Conservation (phyloP, 768 basidiomycete species). For the Naganishia randhawae region DNA sequence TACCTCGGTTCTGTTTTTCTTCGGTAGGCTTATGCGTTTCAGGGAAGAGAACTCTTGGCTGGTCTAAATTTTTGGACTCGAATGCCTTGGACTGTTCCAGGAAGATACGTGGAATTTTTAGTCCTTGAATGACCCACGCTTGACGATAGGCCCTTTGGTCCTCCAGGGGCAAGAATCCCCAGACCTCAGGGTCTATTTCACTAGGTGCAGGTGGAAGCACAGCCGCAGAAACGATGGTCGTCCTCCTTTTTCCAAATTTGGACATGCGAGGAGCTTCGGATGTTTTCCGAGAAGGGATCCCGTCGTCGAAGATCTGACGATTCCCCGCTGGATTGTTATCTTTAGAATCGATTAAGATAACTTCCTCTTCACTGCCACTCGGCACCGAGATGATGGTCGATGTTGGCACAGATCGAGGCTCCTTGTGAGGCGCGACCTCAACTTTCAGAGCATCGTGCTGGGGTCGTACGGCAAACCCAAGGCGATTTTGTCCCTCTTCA, state of each 20-base stretch:
- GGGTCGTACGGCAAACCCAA: constrained; percentile 5
- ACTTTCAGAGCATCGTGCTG: not conserved
- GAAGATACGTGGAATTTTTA: constrained; percentile 16
- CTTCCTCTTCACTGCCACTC: constrained; percentile 9
- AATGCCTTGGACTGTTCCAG: not conserved
- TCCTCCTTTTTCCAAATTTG: constrained; percentile 16
- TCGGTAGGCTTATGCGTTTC: not conserved
- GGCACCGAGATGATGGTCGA: constrained; percentile 15
- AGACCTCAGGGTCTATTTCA: constrained; percentile 45
- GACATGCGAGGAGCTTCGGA: not conserved
- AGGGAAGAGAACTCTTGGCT: constrained; percentile 11
- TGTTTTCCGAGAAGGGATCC: not conserved
- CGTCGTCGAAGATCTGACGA: not conserved
- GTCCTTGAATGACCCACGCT: constrained; percentile 28
- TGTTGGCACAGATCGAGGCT: not conserved
- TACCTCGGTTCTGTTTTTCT: not conserved
- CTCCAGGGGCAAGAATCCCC: constrained; percentile 39
- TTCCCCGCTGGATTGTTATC: not conserved
- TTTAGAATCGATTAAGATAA: not conserved
- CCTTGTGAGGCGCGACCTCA: not conserved
- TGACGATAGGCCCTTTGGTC: constrained; percentile 39
- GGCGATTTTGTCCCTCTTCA: constrained; percentile 14
- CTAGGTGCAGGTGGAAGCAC: constrained; percentile 28
- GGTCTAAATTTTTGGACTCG: not conserved
- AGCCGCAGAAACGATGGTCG: constrained; percentile 29